A percentile compares a stretch with the other conserved stretches of the same genome.
phyloP scores from a whole-genome alignment of 2,329 filamentous ascomycete species.

The Ceratocystis cubensis region DNA sequence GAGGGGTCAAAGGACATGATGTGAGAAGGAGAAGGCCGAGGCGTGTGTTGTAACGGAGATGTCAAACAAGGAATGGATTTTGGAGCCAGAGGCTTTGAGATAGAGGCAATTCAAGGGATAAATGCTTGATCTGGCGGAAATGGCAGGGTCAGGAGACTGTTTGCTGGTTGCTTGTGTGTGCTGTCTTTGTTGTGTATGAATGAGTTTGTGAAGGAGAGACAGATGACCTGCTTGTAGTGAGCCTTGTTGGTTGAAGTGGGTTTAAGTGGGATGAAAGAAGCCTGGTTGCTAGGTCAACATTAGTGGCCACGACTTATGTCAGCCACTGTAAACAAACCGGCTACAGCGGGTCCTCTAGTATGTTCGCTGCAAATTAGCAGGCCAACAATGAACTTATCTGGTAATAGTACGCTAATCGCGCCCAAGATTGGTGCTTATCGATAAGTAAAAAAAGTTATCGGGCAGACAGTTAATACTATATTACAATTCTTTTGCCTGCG shows the following conservation, averaged over 20 bases:
- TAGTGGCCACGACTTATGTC: constrained; percentile 2
- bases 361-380: too few relatives aligned
- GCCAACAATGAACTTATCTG: too few relatives aligned
- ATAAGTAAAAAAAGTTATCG: background rate
- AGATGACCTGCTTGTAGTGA: background rate
- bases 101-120: too few relatives aligned
- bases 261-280: background rate
- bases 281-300: constrained; percentile 12
- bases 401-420: too few relatives aligned
- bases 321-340: background rate
- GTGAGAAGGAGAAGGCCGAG: background rate
- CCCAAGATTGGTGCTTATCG: constrained; percentile 10
- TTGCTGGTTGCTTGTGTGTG: background rate
- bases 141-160: background rate
- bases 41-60: background rate
- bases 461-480: background rate
- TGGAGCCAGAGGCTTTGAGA: background rate
- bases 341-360: background rate
- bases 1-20: constrained; percentile 56
- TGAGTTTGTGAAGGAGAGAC: background rate
- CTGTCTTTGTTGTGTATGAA: too few relatives aligned
- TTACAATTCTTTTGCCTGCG: background rate
- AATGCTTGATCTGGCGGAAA: background rate
- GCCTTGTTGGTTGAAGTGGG: background rate
- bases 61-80: background rate